Percentiles rank a stretch among this genome's conserved stretches.
Conservation (phyloP, 192 early-diverging fungal genomes). For the Linderina pennispora region DNA sequence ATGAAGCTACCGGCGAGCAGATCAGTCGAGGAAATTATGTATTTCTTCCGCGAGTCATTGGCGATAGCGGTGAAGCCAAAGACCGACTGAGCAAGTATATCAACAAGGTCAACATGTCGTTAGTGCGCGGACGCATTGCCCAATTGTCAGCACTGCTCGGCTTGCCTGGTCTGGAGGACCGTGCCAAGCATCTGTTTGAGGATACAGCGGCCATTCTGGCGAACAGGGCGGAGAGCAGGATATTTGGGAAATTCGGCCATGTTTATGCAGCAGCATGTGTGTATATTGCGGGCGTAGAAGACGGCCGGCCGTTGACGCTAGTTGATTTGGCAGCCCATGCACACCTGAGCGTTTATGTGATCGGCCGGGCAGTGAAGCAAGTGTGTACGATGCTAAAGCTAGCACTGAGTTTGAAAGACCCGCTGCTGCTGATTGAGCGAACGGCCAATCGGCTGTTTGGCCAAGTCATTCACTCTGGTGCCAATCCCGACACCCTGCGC, state of each 20-base stretch:
- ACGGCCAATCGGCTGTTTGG: conserved; percentile 21
- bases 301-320: conserved; percentile 2
- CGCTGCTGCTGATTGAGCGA: conserved; percentile 13
- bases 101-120: conserved; percentile 9
- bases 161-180: neutral
- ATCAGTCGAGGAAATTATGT: conserved; percentile 2
- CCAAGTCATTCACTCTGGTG: neutral
- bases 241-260: conserved; percentile 8
- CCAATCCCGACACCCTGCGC: neutral
- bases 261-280: conserved; percentile 11
- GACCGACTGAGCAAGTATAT: conserved; percentile 10
- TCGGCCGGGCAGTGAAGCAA: conserved; percentile 10
- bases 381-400: conserved; percentile 2
- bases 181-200: conserved; percentile 14
- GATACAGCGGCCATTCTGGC: conserved; percentile 2
- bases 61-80: conserved; percentile 1
- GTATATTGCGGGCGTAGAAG: conserved; percentile 25
- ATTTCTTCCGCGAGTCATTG: neutral
- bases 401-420: conserved; percentile 7
- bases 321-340: conserved; percentile 8
- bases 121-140: neutral
- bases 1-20: conserved; percentile 6
- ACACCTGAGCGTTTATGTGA: conserved; percentile 10
- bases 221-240: neutral
- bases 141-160: conserved; percentile 1